Conservation (phyloP, 257 asterid genomes). For the Mentha longifolia region DNA sequence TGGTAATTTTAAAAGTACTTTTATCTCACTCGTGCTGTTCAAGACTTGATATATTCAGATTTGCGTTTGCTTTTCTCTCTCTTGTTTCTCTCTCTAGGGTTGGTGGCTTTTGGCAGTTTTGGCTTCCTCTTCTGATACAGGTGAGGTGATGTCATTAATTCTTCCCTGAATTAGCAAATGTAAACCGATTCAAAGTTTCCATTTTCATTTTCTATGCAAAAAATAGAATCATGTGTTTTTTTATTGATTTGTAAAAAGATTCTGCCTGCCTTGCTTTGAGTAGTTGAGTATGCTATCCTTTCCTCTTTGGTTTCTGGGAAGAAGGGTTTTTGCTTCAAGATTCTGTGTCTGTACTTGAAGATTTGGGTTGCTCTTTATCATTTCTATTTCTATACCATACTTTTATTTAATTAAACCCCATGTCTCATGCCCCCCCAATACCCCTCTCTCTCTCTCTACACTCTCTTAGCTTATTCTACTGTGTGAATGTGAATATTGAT, state of each 20-base stretch:
- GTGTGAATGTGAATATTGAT: too few relatives aligned
- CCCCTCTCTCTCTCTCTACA: conserved; percentile 25
- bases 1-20: conserved; percentile 26
- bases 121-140: conserved; percentile 16
- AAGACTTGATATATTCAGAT: conserved; percentile 11
- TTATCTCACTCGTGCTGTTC: conserved; percentile 24
- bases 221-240: background rate
- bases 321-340: conserved; percentile 38
- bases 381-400: background rate
- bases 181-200: conserved; percentile 16
- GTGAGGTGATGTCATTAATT: conserved; percentile 43
- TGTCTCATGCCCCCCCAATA: too few relatives aligned
- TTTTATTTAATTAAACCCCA: background rate
- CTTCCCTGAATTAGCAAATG: conserved; percentile 45
- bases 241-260: background rate
- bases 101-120: conserved; percentile 24
- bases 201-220: conserved; percentile 12
- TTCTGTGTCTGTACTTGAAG: conserved; percentile 42
- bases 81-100: conserved; percentile 63
- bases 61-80: conserved; percentile 1
- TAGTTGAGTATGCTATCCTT: background rate
- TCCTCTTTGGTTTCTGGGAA: conserved; percentile 27
- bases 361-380: conserved; percentile 32
- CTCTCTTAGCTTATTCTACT: too few relatives aligned
- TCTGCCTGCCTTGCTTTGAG: background rate